Evolutionary conservation across 2,329 filamentous ascomycete genomes (phyloP).

Genomic region (Aspergillus pseudoglaucus): DNA sequence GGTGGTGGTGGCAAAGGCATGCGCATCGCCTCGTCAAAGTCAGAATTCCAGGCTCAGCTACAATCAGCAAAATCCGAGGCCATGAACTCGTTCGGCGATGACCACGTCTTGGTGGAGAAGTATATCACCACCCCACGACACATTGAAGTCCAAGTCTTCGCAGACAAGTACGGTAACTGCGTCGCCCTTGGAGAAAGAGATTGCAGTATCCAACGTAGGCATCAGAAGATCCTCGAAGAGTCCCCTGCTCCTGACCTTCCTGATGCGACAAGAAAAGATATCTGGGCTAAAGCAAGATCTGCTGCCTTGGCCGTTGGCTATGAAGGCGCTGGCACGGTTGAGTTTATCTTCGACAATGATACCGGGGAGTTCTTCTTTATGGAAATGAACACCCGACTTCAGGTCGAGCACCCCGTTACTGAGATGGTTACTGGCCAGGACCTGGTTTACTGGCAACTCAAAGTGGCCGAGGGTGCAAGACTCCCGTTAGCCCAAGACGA

Average conservation of each 20-base stretch:
- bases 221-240: conserved; percentile 62
- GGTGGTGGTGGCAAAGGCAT: conserved; percentile 63
- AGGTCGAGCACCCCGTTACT: conserved; percentile 95
- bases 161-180: conserved; percentile 58
- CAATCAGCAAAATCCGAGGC: conserved; percentile 60
- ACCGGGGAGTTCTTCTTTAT: conserved; percentile 62
- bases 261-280: conserved; percentile 54
- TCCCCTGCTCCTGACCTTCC: conserved; percentile 58
- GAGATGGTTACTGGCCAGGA: conserved; percentile 71
- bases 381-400: conserved; percentile 74
- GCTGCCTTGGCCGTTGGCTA: conserved; percentile 59
- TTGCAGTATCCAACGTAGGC: conserved; percentile 59
- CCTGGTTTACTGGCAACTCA: conserved; percentile 91
- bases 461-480: conserved; percentile 67
- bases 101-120: conserved; percentile 62
- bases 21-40: conserved; percentile 54
- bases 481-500: conserved; percentile 61
- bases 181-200: conserved; percentile 60
- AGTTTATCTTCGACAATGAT: conserved; percentile 65
- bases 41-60: conserved; percentile 55
- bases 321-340: conserved; percentile 60
- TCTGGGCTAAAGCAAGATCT: conserved; percentile 59
- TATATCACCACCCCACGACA: conserved; percentile 62
- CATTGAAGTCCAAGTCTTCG: conserved; percentile 63
- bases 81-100: conserved; percentile 58